A percentile compares a stretch with the other conserved stretches of the same genome.
Conservation (phyloP, 2,329 filamentous ascomycete species). For the Ophiostoma populinum region DNA sequence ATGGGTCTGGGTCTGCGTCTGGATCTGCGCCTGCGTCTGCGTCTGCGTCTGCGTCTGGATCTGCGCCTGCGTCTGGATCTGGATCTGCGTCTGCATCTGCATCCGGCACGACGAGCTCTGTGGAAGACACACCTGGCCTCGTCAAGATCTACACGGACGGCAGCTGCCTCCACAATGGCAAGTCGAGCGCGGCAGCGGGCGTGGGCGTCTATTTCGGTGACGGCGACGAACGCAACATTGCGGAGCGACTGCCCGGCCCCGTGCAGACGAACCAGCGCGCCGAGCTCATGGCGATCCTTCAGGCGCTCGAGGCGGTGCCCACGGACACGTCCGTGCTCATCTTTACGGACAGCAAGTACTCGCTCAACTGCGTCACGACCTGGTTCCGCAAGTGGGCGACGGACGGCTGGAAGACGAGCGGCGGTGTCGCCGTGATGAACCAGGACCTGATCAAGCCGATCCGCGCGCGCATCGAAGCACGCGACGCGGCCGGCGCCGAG, state of each 20-base stretch:
- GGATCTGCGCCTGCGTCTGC: too few relatives aligned
- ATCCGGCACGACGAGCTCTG: too few relatives aligned
- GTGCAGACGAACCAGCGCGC: slow-evolving; percentile 89
- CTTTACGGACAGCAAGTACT: slow-evolving; percentile 76
- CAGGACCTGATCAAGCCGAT: slow-evolving; percentile 66
- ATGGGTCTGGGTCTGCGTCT: too few relatives aligned
- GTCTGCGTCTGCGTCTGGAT: too few relatives aligned
- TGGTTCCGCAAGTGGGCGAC: slow-evolving; percentile 68
- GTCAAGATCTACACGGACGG: slow-evolving; percentile 45
- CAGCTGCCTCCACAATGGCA: slow-evolving; percentile 41
- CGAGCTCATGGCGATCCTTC: slow-evolving; percentile 77
- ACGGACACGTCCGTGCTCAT: slow-evolving; percentile 54
- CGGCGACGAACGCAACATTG: slow-evolving; percentile 44
- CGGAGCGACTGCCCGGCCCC: slow-evolving; percentile 55
- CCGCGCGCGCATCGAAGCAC: slow-evolving; percentile 51
- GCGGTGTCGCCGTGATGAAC: slow-evolving; percentile 57
- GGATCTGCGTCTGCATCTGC: background rate
- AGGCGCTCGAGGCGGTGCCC: slow-evolving; percentile 63
- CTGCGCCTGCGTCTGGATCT: too few relatives aligned
- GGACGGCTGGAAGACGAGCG: slow-evolving; percentile 60
- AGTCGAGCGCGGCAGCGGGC: slow-evolving; percentile 35
- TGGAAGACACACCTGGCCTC: slow-evolving; percentile 13
- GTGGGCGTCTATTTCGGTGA: slow-evolving; percentile 47
- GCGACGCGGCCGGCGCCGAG: slow-evolving; percentile 37
- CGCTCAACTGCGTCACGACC: slow-evolving; percentile 72